Conservation (phyloP, 2,329 filamentous ascomycete species). For the Phyllosticta ampelicida region DNA sequence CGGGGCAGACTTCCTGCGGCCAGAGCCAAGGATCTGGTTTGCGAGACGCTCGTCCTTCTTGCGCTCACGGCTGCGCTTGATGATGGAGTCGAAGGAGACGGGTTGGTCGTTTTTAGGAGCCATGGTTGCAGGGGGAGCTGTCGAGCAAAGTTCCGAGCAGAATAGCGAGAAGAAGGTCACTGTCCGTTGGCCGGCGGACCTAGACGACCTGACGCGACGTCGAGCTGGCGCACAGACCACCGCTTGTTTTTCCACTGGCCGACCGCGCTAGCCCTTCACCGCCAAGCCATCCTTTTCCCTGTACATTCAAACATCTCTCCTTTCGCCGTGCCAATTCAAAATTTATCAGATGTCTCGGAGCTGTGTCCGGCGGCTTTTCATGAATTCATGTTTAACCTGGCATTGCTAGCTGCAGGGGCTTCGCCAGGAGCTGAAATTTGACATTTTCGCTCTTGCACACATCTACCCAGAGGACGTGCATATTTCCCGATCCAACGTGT, state of each 20-base stretch:
- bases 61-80: conserved; percentile 43
- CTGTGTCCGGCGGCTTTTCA: not conserved
- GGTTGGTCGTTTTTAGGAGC: conserved; percentile 7
- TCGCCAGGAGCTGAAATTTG: not conserved
- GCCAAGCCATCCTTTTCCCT: no score
- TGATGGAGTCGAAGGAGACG: conserved; percentile 10
- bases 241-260: not conserved
- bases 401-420: not conserved
- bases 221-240: conserved; percentile 2
- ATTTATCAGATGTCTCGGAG: no score
- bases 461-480: no score
- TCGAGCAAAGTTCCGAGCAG: not conserved
- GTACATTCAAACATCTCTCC: no score
- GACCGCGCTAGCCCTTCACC: not conserved
- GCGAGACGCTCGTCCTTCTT: conserved; percentile 64
- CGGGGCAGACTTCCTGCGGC: conserved; percentile 46
- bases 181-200: not conserved
- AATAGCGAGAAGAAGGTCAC: not conserved
- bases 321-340: no score
- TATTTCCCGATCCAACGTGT: no score
- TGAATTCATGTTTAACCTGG: not conserved
- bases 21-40: conserved; percentile 57
- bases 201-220: conserved; percentile 5
- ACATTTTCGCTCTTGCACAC: not conserved
- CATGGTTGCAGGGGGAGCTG: not conserved